Base-by-base conservation (phyloP, 2,329 filamentous ascomycete genomes). In the Rhinocladiella similis region DNA sequence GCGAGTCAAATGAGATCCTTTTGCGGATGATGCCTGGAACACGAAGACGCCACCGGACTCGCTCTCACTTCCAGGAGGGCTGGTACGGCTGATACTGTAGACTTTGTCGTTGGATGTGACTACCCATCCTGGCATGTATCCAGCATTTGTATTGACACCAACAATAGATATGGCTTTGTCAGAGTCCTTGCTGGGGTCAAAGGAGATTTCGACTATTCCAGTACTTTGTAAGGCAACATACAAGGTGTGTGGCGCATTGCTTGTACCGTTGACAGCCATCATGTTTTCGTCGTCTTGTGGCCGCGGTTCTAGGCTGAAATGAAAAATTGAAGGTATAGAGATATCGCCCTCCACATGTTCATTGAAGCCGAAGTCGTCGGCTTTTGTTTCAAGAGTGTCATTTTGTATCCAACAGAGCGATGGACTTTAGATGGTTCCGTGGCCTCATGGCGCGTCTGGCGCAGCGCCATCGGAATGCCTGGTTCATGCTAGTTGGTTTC, bases 181-280 rank as follows among this genome's bases (percentile, higher is more conserved):
- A 7, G 39, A 27, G 13, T 39, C 39, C 20, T 50, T 50, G 12
- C 38, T 18, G 5, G 55, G 39, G n/a, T 57, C 47, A 29, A 57
- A 57, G 33, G 50, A 42, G 20, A 57, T 39, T 14, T 57, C 55
- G 14, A 57, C 3, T 10, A 57, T 50, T 7, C 55, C 55, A 18
- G 50, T 57, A 13, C 50, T 57, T 47, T 57, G 55, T 9, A 53
- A 33, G n/a, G 55, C 55, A 10, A 57, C 50, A 19, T 54, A 57
- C 9, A 57, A 35, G 20, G 36, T 16, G 12, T 41, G 9, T 9
- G 16, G 7, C 7, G n/a, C 29, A 12, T n/a, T 20, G 16, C 22
- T 3, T 18, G 39, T 18, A 14, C 16, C 39, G 39, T 42, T 20
- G 14, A 13, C 5, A 10, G 16, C 16, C 14, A 42, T 20, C 7